A percentile compares a stretch with the other conserved stretches of the same genome.
Conservation (phyloP, 2,329 filamentous ascomycete genomes). For the Coleophoma crateriformis region DNA sequence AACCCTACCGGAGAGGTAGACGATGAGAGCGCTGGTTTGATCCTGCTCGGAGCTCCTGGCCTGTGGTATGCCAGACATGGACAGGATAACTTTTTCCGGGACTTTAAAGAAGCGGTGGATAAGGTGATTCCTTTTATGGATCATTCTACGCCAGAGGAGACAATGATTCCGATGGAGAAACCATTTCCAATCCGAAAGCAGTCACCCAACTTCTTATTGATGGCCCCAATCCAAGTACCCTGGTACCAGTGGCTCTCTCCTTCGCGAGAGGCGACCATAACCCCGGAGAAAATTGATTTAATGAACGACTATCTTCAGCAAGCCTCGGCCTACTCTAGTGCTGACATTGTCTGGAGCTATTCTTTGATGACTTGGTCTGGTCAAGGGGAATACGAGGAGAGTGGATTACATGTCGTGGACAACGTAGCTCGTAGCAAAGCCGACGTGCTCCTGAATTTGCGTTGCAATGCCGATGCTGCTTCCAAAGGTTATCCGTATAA, state of each 20-base stretch:
- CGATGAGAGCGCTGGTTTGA: constrained; percentile 34
- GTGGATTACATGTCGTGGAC: constrained; percentile 42
- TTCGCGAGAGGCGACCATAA: constrained; percentile 34
- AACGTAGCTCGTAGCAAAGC: constrained; percentile 40
- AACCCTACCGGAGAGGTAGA: constrained; percentile 10
- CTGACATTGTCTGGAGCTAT: constrained; percentile 45
- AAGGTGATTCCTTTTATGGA: constrained; percentile 34
- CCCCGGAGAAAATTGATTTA: constrained; percentile 38
- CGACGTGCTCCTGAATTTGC: constrained; percentile 42
- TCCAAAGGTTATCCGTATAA: constrained; percentile 36
- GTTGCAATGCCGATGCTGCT: constrained; percentile 43
- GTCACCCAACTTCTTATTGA: constrained; percentile 20
- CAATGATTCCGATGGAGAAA: constrained; percentile 9
- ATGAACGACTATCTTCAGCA: constrained; percentile 47
- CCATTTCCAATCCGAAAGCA: constrained; percentile 12
- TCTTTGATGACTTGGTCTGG: constrained; percentile 38
- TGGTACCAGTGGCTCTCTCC: constrained; percentile 22
- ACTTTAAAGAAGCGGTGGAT: constrained; percentile 41
- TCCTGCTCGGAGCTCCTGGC: constrained; percentile 48
- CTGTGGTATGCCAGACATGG: constrained; percentile 49
- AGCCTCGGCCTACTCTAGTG: constrained; percentile 31
- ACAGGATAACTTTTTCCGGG: constrained; percentile 35
- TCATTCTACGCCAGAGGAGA: constrained; percentile 20
- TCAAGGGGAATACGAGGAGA: constrained; percentile 34
- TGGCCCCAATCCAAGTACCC: constrained; percentile 28